phyloP scores from a whole-genome alignment of 257 asterid genomes.

The Primulina huaijiensis region DNA sequence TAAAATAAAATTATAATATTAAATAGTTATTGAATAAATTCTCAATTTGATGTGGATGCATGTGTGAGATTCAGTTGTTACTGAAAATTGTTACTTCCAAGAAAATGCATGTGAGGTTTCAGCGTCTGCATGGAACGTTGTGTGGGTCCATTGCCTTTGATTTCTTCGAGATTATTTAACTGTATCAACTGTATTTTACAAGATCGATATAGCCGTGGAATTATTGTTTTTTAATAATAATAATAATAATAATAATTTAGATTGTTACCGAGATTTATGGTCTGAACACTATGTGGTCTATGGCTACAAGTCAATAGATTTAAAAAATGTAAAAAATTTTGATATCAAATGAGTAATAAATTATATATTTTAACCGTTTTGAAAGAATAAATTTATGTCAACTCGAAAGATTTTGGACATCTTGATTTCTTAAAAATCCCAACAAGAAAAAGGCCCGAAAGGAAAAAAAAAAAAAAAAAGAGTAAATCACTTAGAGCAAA shows the following conservation, averaged over 20 bases:
- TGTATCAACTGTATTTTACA: not conserved
- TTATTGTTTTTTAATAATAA: too few relatives aligned
- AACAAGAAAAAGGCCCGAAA: not conserved
- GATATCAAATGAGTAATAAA: too few relatives aligned
- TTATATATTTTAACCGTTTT: too few relatives aligned
- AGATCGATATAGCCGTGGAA: not conserved
- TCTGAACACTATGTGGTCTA: too few relatives aligned
- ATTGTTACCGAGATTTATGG: not conserved
- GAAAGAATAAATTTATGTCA: too few relatives aligned
- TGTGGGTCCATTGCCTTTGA: not conserved
- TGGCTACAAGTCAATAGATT: not conserved
- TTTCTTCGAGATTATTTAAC: not conserved
- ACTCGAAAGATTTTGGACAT: too few relatives aligned
- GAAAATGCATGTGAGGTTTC: not conserved
- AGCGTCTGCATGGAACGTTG: too few relatives aligned
- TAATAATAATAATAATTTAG: too few relatives aligned
- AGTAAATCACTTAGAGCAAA: not conserved
- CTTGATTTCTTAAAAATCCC: not conserved
- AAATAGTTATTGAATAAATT: too few relatives aligned
- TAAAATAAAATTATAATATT: too few relatives aligned
- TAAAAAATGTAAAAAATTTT: too few relatives aligned
- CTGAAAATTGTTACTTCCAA: not conserved
- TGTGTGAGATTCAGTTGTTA: not conserved
- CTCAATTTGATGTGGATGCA: not conserved
- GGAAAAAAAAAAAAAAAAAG: not conserved